Evolutionary conservation across 176 grass and related monocot genomes (phyloP), one percentile per base, ranked within the genome.

Genomic region (Metroxylon sagu): DNA sequence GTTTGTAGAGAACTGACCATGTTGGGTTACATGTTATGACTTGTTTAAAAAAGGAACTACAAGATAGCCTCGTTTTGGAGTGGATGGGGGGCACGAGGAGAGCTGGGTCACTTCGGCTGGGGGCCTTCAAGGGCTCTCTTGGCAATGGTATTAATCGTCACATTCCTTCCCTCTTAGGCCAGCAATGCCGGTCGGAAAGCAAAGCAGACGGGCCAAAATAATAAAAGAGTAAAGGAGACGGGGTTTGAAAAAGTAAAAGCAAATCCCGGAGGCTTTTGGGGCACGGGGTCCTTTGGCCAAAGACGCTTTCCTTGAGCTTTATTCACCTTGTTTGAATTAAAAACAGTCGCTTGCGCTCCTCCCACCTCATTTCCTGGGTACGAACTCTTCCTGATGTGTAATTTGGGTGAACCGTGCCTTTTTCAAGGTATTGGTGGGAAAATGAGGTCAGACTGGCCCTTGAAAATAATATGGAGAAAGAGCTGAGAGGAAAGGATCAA

Each of bases 231-330:
- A 12, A 50, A 58, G 27, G 4, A 25, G 16, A 25, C 1, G 31
- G 12, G 14, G 30, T 55, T 60, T 52, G 61, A 8, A 83, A 83
- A 83, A 88, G 80, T 61, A 70, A 88, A 83, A 88, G 72, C 28
- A 25, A 8, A 61, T 54, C 17, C 30, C 69, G 16, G 50, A 62
- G 73, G 55, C 80, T 87, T 87, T 76, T 65, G 58, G 68, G 18
- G 4, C 30, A 72, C 76, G 51, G 52, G 60, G 68, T 55, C 51
- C 80, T 83, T 83, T 80, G 67, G 76, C 54, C 60, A 67, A 70
- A 80, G 72, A 73, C 66, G 60, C 64, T 53, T 65, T 26, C 66
- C 16, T 26, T 58, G 17, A 50, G 17, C 74, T 87, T 86, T 83
- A 83, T 77, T 67, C 76, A 43, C 4, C 18, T 4, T 70, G 49